Conservation (phyloP, 2,329 filamentous ascomycete species). For the Paecilomyces niveus region DNA sequence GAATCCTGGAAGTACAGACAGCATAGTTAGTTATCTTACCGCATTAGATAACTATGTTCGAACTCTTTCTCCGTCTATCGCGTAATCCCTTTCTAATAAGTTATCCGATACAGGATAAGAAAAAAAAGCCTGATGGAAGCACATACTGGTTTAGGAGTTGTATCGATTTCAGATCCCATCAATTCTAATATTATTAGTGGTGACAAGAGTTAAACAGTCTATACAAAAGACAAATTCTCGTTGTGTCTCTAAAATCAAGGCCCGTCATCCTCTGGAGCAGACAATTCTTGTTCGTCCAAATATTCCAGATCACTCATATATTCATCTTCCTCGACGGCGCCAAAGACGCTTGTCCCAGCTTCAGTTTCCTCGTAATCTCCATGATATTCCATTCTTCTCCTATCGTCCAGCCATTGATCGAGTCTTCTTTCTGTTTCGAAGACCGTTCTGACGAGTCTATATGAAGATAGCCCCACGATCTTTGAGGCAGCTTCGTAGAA, state of each 20-base stretch:
- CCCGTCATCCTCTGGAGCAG: background rate
- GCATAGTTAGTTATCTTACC: background rate
- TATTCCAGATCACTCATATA: slow-evolving; percentile 12
- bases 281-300: slow-evolving; percentile 6
- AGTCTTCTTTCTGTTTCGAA: slow-evolving; percentile 43
- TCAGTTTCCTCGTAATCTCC: slow-evolving; percentile 5
- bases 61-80: background rate
- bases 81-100: background rate
- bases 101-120: background rate
- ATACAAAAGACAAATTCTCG: background rate
- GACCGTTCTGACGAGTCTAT: slow-evolving; percentile 45
- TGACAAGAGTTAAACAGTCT: background rate
- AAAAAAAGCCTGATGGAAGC: background rate
- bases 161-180: background rate
- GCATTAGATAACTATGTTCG: background rate
- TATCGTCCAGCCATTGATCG: slow-evolving; percentile 28
- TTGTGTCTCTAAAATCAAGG: background rate
- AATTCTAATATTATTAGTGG: background rate
- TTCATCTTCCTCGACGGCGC: slow-evolving; percentile 9
- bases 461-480: slow-evolving; percentile 43
- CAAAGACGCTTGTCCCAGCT: slow-evolving; percentile 4
- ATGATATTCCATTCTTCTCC: slow-evolving; percentile 24
- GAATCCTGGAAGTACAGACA: background rate
- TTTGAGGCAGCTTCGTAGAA: slow-evolving; percentile 49
- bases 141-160: background rate